A percentile compares a stretch with the other conserved stretches of the same genome.
These are phyloP conservation scores for Aspergillus asperescens DNA, from an alignment of 495 filamentous ascomycete species.

Conservation along the genomic window DNA sequence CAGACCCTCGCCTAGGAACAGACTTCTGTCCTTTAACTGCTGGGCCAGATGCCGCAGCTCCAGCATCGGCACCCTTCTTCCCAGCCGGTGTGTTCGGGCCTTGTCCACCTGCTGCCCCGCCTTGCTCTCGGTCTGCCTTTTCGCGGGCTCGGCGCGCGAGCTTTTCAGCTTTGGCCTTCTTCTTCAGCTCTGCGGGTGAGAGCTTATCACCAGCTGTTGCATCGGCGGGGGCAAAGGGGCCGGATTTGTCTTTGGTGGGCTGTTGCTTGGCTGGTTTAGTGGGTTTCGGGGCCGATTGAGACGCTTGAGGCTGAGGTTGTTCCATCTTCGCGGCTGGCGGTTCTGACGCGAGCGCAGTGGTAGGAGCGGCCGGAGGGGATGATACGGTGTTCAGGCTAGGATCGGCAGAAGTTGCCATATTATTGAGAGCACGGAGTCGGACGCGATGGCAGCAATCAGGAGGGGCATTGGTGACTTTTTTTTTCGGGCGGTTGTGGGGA, in stretches of 20 bases:
- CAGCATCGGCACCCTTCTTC: conserved; percentile 40
- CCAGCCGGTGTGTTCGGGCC: conserved; percentile 24
- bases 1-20: conserved; percentile 30
- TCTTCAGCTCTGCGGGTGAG: conserved; percentile 66
- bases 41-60: conserved; percentile 20
- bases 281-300: conserved; percentile 25
- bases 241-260: conserved; percentile 26
- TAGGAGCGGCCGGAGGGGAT: conserved; percentile 11
- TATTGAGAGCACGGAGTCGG: conserved; percentile 22
- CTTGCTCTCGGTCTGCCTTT: conserved; percentile 42
- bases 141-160: conserved; percentile 62
- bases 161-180: conserved; percentile 73
- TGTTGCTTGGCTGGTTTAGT: conserved; percentile 30
- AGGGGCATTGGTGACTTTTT: conserved; percentile 28
- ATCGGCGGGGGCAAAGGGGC: conserved; percentile 13
- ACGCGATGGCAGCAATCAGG: conserved; percentile 19
- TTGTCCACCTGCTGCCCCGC: conserved; percentile 13
- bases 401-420: conserved; percentile 29
- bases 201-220: conserved; percentile 42
- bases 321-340: conserved; percentile 20
- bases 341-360: conserved; percentile 14
- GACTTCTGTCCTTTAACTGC: conserved; percentile 36
- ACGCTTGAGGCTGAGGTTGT: conserved; percentile 10
- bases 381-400: conserved; percentile 18
- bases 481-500: conserved; percentile 27